Percentiles rank a stretch among this genome's conserved stretches.
These are phyloP conservation scores for Erodium texanum DNA, from an alignment of 441 rosid species.

Conservation along the genomic window DNA sequence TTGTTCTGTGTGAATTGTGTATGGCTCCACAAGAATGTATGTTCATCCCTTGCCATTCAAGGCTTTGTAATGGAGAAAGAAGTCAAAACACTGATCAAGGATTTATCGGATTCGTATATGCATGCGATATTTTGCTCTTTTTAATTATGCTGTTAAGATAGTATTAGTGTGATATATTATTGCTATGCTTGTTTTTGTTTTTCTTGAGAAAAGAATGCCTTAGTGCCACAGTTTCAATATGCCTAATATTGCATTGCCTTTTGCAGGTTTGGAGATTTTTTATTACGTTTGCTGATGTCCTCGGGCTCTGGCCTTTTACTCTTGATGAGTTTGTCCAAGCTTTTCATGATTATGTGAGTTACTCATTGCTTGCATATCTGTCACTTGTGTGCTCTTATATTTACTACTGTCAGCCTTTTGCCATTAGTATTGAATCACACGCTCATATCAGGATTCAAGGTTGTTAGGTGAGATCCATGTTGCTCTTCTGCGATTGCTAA, in stretches of 20 bases:
- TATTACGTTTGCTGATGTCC: constrained; percentile 64
- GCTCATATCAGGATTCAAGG: constrained; percentile 53
- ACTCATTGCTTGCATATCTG: constrained; percentile 8
- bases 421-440: constrained; percentile 1
- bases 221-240: background rate
- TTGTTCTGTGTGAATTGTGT: background rate
- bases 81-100: background rate
- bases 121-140: background rate
- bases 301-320: constrained; percentile 86
- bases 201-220: background rate
- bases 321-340: constrained; percentile 82
- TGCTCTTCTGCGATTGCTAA: constrained; percentile 52
- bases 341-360: constrained; percentile 65
- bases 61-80: background rate
- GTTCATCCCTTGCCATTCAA: too few species aligned
- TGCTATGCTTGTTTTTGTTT: background rate
- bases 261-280: constrained; percentile 79
- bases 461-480: constrained; percentile 71
- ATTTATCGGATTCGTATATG: too few species aligned
- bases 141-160: too few species aligned
- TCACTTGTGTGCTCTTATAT: constrained; percentile 10
- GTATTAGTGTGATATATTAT: background rate
- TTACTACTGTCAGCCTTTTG: constrained; percentile 18
- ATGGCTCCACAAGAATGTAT: background rate
- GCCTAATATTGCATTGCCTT: constrained; percentile 7